These are phyloP conservation scores for Tuber brumale DNA, from an alignment of 495 filamentous ascomycete genomes.

Conservation along the genomic window DNA sequence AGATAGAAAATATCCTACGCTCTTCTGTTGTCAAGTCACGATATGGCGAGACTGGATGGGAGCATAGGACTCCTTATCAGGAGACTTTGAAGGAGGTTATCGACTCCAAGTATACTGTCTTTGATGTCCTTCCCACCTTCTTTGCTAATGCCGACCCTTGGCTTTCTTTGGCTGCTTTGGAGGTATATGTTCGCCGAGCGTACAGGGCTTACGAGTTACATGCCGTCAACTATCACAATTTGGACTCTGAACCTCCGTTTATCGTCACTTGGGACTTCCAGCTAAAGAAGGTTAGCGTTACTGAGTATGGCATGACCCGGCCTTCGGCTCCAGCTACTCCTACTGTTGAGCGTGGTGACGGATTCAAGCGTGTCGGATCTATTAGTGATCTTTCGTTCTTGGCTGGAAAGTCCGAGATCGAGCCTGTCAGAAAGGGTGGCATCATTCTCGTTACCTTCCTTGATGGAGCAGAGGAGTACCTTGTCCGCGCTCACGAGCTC, in stretches of 20 bases:
- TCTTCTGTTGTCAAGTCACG: conserved; percentile 94
- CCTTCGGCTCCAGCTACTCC: conserved; percentile 86
- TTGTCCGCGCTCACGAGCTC: conserved; percentile 72
- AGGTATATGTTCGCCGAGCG: conserved; percentile 91
- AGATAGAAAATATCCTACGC: conserved; percentile 98
- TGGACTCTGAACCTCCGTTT: conserved; percentile 67
- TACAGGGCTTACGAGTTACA: conserved; percentile 92
- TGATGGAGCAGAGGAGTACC: conserved; percentile 85
- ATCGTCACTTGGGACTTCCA: conserved; percentile 92
- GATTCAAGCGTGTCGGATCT: conserved; percentile 76
- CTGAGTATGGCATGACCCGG: conserved; percentile 75
- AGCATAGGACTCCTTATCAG: conserved; percentile 86
- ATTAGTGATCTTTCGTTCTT: conserved; percentile 95
- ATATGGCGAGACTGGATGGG: conserved; percentile 96
- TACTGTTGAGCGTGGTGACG: conserved; percentile 50
- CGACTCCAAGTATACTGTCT: conserved; percentile 96
- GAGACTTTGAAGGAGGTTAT: conserved; percentile 92
- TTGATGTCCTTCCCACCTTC: conserved; percentile 89
- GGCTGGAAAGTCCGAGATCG: conserved; percentile 57
- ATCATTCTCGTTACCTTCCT: conserved; percentile 87
- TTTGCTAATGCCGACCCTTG: conserved; percentile 89
- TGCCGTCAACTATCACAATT: conserved; percentile 74
- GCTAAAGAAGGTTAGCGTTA: conserved; percentile 80
- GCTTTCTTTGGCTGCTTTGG: conserved; percentile 88
- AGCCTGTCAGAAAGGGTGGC: conserved; percentile 84